Percentiles rank a stretch among this genome's conserved stretches.
Evolutionary conservation across 306 rosid genomes (phyloP).

Genomic region (Glycyrrhiza uralensis): DNA sequence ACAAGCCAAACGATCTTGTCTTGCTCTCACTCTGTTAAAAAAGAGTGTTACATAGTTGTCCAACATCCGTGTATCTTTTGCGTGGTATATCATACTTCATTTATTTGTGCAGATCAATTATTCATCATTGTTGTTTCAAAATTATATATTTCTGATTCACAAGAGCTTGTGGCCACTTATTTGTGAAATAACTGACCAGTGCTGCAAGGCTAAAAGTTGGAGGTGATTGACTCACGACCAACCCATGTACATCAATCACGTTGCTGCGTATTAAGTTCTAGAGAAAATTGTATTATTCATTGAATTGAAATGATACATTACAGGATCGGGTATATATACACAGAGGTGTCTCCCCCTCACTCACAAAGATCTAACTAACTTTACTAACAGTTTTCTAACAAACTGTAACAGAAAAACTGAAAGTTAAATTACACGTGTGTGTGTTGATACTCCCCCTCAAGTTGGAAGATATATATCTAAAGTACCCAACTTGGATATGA

Average conservation of each 20-base stretch:
- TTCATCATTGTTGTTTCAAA: background rate
- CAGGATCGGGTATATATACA: too few relatives aligned
- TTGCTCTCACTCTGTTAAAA: conserved; percentile 52
- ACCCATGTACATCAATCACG: background rate
- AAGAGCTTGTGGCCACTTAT: background rate
- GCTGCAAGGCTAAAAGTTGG: background rate
- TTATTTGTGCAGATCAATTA: conserved; percentile 7
- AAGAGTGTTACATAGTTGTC: conserved; percentile 38
- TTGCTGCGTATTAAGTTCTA: too few relatives aligned
- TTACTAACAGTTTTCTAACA: too few relatives aligned
- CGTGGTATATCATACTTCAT: conserved; percentile 6
- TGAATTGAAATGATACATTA: too few relatives aligned
- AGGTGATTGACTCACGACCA: background rate
- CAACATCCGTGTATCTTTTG: background rate
- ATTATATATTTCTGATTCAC: background rate
- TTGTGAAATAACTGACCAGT: background rate
- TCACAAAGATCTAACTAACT: too few relatives aligned
- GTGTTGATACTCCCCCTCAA: too few relatives aligned
- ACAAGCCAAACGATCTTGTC: conserved; percentile 53
- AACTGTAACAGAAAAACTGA: too few relatives aligned
- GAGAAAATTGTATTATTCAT: too few relatives aligned
- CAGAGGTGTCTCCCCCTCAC: too few relatives aligned
- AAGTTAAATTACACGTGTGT: too few relatives aligned
- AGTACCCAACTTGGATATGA: too few relatives aligned
- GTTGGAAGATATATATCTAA: too few relatives aligned